A percentile compares a stretch with the other conserved stretches of the same genome.
Conservation (phyloP, 2,329 filamentous ascomycete species). For the Verticillium albo-atrum region DNA sequence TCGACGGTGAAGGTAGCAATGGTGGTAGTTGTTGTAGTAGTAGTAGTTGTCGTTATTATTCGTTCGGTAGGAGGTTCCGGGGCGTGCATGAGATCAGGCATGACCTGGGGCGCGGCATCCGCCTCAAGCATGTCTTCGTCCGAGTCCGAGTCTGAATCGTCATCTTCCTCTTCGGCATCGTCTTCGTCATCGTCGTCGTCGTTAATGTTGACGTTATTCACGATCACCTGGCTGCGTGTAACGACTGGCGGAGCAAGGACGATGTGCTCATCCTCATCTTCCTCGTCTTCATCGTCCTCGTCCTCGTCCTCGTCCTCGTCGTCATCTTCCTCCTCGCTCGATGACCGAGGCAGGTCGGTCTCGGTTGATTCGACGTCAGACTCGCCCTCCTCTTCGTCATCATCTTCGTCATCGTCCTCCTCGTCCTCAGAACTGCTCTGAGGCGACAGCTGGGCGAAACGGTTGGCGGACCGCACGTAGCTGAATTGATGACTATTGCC, state of each 20-base stretch:
- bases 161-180: conserved; percentile 3
- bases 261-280: not conserved
- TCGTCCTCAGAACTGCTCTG: conserved; percentile 26
- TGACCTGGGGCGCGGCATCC: conserved; percentile 11
- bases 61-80: not conserved
- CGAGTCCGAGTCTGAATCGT: conserved; percentile 12
- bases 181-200: conserved; percentile 8
- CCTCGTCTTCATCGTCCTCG: conserved; percentile 4
- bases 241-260: not conserved
- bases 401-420: conserved; percentile 14
- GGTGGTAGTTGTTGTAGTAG: too few relatives aligned
- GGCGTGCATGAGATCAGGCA: not conserved
- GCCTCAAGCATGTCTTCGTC: conserved; percentile 7
- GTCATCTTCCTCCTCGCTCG: conserved; percentile 2
- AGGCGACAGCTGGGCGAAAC: conserved; percentile 22
- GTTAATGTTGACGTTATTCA: not conserved
- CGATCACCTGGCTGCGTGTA: not conserved
- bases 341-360: not conserved
- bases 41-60: too few relatives aligned
- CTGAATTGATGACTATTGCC: conserved; percentile 38
- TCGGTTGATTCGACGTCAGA: conserved; percentile 2
- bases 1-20: conserved; percentile 34
- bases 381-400: conserved; percentile 2
- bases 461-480: conserved; percentile 19
- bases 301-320: conserved; percentile 5